These are phyloP conservation scores for Amanita thiersii DNA, from an alignment of 768 basidiomycete species.

Conservation along the genomic window DNA sequence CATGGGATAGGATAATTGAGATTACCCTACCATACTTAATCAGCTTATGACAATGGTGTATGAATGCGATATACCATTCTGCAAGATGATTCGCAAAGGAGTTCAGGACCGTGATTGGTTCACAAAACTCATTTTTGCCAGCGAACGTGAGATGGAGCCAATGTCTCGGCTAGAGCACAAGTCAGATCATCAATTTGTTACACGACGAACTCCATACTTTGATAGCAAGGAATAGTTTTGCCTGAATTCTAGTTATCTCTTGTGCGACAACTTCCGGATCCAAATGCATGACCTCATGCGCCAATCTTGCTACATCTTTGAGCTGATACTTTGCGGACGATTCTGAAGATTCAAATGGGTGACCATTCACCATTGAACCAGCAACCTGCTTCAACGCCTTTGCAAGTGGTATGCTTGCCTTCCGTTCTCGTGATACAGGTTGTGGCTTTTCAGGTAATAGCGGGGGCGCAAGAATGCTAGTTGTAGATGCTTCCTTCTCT, in stretches of 20 bases:
- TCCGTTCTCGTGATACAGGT: slow-evolving; percentile 45
- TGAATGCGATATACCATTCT: slow-evolving; percentile 52
- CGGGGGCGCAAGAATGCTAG: slow-evolving; percentile 8
- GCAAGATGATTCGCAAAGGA: slow-evolving; percentile 76
- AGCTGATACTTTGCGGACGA: slow-evolving; percentile 48
- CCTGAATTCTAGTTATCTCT: slow-evolving; percentile 76
- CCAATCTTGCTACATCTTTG: slow-evolving; percentile 52
- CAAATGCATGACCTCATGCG: slow-evolving; percentile 44
- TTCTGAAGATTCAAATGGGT: slow-evolving; percentile 24
- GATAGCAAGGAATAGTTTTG: slow-evolving; percentile 63
- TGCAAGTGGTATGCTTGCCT: slow-evolving; percentile 57
- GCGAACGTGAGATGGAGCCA: slow-evolving; percentile 77
- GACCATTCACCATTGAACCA: slow-evolving; percentile 17
- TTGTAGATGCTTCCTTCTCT: slow-evolving; percentile 15
- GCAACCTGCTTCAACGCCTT: slow-evolving; percentile 32
- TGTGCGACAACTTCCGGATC: slow-evolving; percentile 70
- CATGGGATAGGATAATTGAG: slow-evolving; percentile 84
- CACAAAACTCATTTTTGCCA: slow-evolving; percentile 49
- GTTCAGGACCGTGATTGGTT: slow-evolving; percentile 70
- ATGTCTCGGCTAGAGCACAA: slow-evolving; percentile 61
- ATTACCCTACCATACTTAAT: slow-evolving; percentile 57
- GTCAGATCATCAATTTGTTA: slow-evolving; percentile 4
- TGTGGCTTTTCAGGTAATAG: slow-evolving; percentile 17
- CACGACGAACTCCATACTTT: slow-evolving; percentile 39
- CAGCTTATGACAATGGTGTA: slow-evolving; percentile 2